phyloP scores from a whole-genome alignment of 306 rosid genomes.

The Hippophae rhamnoides region DNA sequence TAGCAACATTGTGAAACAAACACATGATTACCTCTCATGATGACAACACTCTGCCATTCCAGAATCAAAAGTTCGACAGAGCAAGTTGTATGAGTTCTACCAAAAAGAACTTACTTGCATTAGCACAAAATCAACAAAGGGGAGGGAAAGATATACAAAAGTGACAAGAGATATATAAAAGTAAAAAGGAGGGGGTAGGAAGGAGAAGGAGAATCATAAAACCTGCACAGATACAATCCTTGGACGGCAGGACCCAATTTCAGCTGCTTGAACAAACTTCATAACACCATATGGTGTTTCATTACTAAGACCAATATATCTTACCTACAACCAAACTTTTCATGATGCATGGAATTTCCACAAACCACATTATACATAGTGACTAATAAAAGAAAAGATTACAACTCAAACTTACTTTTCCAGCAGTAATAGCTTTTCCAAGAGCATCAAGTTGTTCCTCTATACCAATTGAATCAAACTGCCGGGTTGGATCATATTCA shows the following conservation, averaged over 20 bases:
- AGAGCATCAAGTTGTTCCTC: slow-evolving; percentile 77
- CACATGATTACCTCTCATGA: slow-evolving; percentile 62
- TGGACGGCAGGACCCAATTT: slow-evolving; percentile 32
- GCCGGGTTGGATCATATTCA: slow-evolving; percentile 61
- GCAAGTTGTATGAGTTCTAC: slow-evolving; percentile 77
- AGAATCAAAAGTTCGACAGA: slow-evolving; percentile 78
- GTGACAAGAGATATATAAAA: background rate
- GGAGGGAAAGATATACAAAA: background rate
- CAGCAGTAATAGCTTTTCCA: slow-evolving; percentile 50
- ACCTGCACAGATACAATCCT: slow-evolving; percentile 86
- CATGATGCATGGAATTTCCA: slow-evolving; percentile 1
- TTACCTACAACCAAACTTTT: slow-evolving; percentile 43
- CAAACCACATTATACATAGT: slow-evolving; percentile 1
- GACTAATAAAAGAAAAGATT: slow-evolving; percentile 8
- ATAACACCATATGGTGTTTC: slow-evolving; percentile 89
- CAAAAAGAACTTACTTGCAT: slow-evolving; percentile 16
- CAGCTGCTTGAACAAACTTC: slow-evolving; percentile 75
- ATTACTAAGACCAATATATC: slow-evolving; percentile 78
- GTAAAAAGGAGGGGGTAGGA: too few relatives aligned
- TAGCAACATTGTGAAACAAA: background rate
- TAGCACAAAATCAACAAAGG: slow-evolving; percentile 15
- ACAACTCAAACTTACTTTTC: slow-evolving; percentile 45
- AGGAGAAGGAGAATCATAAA: background rate
- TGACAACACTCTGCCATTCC: slow-evolving; percentile 91
- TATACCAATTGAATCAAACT: slow-evolving; percentile 49